Percentiles rank a stretch among this genome's conserved stretches.
phyloP scores from a whole-genome alignment of 441 rosid genomes.

The Mallotus repandus region DNA sequence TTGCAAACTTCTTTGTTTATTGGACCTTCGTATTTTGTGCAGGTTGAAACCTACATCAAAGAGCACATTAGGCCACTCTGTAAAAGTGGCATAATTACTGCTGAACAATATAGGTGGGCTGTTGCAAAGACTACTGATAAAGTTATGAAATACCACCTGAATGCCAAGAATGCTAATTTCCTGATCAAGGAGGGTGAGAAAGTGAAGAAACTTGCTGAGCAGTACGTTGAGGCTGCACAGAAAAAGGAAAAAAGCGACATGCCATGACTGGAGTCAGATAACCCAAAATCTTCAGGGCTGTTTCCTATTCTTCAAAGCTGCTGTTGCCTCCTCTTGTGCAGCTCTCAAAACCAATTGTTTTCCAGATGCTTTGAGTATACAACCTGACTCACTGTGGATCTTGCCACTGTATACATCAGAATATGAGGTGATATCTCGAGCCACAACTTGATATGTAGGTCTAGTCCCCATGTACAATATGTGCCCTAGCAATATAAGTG shows the following conservation, averaged over 20 bases:
- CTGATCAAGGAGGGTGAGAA: slow-evolving; percentile 97
- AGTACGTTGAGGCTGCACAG: slow-evolving; percentile 83
- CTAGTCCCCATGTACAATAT: background rate
- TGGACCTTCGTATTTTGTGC: slow-evolving; percentile 14
- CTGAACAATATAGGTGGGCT: slow-evolving; percentile 94
- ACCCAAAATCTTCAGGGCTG: background rate
- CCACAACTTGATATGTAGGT: background rate
- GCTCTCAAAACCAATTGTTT: background rate
- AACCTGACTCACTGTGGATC: background rate
- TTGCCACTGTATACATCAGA: background rate
- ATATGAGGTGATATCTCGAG: background rate
- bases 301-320: slow-evolving; percentile 1
- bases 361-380: background rate
- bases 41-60: slow-evolving; percentile 97
- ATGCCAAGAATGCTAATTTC: slow-evolving; percentile 84
- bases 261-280: slow-evolving; percentile 1
- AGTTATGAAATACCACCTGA: slow-evolving; percentile 87
- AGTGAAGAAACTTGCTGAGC: slow-evolving; percentile 96
- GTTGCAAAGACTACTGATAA: slow-evolving; percentile 82
- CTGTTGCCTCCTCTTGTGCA: background rate
- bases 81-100: slow-evolving; percentile 79
- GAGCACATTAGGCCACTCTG: slow-evolving; percentile 97
- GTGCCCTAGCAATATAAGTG: background rate
- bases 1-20: slow-evolving; percentile 17
- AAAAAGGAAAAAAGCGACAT: slow-evolving; percentile 50